These are phyloP conservation scores for Marasmius oreades DNA, from an alignment of 1,284 basidiomycete species.

Conservation along the genomic window DNA sequence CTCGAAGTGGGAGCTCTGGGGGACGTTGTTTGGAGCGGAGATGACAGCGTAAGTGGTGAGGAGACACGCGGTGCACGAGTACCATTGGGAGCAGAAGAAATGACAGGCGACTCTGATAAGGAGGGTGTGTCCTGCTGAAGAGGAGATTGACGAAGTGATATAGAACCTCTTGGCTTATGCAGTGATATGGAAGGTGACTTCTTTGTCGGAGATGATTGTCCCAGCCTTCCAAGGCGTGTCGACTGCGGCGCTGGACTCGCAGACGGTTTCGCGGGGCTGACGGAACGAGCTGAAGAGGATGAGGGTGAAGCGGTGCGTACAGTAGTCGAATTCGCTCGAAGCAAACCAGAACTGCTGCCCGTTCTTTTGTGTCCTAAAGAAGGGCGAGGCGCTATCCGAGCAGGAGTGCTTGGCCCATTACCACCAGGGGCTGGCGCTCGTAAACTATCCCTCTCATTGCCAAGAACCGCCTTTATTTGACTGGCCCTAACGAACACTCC, in stretches of 20 bases:
- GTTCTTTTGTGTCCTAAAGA: conserved; percentile 41
- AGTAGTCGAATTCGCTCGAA: conserved; percentile 34
- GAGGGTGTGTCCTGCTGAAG: conserved; percentile 24
- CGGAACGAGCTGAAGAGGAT: conserved; percentile 36
- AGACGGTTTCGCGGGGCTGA: conserved; percentile 39
- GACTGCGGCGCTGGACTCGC: conserved; percentile 16
- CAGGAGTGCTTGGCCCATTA: background rate
- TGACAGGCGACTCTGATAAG: conserved; percentile 3
- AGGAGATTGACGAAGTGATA: conserved; percentile 30
- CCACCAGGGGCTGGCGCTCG: conserved; percentile 15
- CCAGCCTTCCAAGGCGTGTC: conserved; percentile 23
- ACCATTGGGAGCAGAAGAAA: conserved; percentile 6
- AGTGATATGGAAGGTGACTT: conserved; percentile 27
- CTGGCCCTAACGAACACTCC: conserved; percentile 92
- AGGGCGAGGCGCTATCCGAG: conserved; percentile 4
- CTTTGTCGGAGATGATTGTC: conserved; percentile 37
- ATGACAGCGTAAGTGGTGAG: conserved; percentile 32
- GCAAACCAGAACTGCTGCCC: conserved; percentile 31
- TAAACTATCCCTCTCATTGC: conserved; percentile 37
- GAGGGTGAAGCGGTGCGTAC: conserved; percentile 33
- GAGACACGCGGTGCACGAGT: conserved; percentile 25
- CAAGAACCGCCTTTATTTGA: conserved; percentile 71
- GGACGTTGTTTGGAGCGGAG: conserved; percentile 6
- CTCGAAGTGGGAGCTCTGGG: conserved; percentile 34
- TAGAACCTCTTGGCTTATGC: conserved; percentile 33